A percentile compares a stretch with the other conserved stretches of the same genome.
Evolutionary conservation across 2,329 filamentous ascomycete genomes (phyloP).

Genomic region (Colletotrichum navitas): DNA sequence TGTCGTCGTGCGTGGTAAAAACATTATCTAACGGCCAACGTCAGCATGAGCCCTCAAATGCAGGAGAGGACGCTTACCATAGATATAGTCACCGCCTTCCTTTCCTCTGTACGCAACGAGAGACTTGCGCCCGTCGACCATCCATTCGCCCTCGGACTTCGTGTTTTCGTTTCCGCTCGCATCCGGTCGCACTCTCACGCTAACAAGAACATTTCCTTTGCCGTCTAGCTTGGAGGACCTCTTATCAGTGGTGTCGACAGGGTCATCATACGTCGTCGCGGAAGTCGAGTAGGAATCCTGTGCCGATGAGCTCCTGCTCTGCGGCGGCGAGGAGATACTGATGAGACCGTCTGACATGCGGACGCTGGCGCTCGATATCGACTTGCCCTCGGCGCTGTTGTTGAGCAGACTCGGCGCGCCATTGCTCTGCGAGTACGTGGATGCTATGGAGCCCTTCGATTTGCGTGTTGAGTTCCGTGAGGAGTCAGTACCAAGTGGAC

Average conservation of each 20-base stretch:
- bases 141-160: constrained; percentile 85
- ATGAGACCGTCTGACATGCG: constrained; percentile 81
- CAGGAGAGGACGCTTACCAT: constrained; percentile 69
- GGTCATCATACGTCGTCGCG: constrained; percentile 88
- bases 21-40: constrained; percentile 80
- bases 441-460: constrained; percentile 68
- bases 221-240: constrained; percentile 71
- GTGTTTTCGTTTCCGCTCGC: constrained; percentile 69
- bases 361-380: constrained; percentile 71
- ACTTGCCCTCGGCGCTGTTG: constrained; percentile 81
- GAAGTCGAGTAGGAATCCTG: constrained; percentile 94
- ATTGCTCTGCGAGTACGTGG: constrained; percentile 58
- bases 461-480: constrained; percentile 61
- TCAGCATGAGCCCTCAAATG: constrained; percentile 42
- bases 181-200: constrained; percentile 92
- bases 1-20: constrained; percentile 93
- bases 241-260: constrained; percentile 68
- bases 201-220: constrained; percentile 96
- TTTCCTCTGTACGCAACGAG: constrained; percentile 87
- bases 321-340: constrained; percentile 84
- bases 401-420: constrained; percentile 82
- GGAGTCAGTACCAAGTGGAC: constrained; percentile 68
- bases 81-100: constrained; percentile 92
- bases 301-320: constrained; percentile 91
- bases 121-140: constrained; percentile 86